Evolutionary conservation across 352 stramenopile species (phyloP).

Genomic region (Phytophthora europaea): DNA sequence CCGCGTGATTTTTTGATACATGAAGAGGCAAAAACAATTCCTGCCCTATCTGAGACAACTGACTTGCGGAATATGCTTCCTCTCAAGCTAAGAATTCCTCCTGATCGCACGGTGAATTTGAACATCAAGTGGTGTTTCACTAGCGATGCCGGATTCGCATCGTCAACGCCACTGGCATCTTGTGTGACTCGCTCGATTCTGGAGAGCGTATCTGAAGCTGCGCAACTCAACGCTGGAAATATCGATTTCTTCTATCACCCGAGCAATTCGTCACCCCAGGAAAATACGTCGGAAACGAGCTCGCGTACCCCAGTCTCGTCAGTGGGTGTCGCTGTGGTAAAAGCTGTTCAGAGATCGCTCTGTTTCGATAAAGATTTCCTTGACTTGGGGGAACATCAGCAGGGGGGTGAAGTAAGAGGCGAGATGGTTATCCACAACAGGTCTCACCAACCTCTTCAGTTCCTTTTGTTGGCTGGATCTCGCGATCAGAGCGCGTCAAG

Average conservation of each 20-base stretch:
- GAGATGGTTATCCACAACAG: constrained; percentile 78
- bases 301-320: constrained; percentile 34
- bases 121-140: constrained; percentile 78
- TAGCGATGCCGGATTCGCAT: constrained; percentile 66
- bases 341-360: constrained; percentile 73
- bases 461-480: constrained; percentile 69
- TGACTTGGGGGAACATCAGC: constrained; percentile 85
- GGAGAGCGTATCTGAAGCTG: constrained; percentile 63
- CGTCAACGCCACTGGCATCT: constrained; percentile 71
- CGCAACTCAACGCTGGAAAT: constrained; percentile 63
- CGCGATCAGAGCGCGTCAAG: constrained; percentile 45
- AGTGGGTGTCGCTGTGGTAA: constrained; percentile 74
- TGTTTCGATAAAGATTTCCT: constrained; percentile 73
- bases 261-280: constrained; percentile 27
- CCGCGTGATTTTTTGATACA: constrained; percentile 43
- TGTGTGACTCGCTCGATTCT: constrained; percentile 75
- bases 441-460: constrained; percentile 76
- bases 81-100: constrained; percentile 48
- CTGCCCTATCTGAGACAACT: constrained; percentile 7
- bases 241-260: constrained; percentile 64
- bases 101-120: constrained; percentile 48
- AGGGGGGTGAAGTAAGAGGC: constrained; percentile 64
- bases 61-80: constrained; percentile 40
- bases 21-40: constrained; percentile 19
- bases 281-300: constrained; percentile 17